Percentiles rank a stretch among this genome's conserved stretches.
Conservation (phyloP, 2,329 filamentous ascomycete species). For the Phoma sp. region DNA sequence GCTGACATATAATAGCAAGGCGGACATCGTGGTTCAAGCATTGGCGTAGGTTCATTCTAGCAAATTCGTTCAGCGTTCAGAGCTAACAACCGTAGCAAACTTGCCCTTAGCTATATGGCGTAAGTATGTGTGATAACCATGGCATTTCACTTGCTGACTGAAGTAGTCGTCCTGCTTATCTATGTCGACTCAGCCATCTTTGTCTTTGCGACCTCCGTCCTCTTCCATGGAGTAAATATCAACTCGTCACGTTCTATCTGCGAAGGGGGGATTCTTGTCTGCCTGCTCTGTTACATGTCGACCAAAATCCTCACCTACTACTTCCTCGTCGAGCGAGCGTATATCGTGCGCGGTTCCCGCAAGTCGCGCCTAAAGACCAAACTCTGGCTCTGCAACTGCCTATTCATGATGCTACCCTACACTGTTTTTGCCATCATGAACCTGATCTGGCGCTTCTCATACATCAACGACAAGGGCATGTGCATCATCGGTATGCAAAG, state of each 20-base stretch:
- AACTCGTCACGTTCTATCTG: constrained; percentile 60
- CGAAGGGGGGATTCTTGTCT: constrained; percentile 64
- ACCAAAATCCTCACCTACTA: constrained; percentile 71
- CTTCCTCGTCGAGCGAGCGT: constrained; percentile 69
- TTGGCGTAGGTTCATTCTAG: constrained; percentile 16
- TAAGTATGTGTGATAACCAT: background rate
- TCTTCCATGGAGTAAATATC: constrained; percentile 64
- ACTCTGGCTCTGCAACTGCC: constrained; percentile 66
- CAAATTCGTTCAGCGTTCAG: too few species aligned
- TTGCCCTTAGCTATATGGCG: background rate
- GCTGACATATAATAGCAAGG: constrained; percentile 23
- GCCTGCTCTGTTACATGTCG: constrained; percentile 66
- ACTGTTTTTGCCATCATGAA: constrained; percentile 61
- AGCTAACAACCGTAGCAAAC: background rate
- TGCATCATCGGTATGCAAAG: constrained; percentile 69
- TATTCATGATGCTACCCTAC: constrained; percentile 58
- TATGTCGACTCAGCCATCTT: constrained; percentile 67
- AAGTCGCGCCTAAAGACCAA: constrained; percentile 61
- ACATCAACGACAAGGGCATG: constrained; percentile 57
- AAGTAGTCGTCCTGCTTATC: constrained; percentile 63
- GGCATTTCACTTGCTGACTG: constrained; percentile 1
- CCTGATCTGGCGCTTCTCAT: constrained; percentile 63
- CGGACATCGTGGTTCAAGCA: constrained; percentile 28
- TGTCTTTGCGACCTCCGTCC: constrained; percentile 62
- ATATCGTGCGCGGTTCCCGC: constrained; percentile 63